These are phyloP conservation scores for Lachnellula arida DNA, from an alignment of 2,329 filamentous ascomycete species.

Conservation along the genomic window DNA sequence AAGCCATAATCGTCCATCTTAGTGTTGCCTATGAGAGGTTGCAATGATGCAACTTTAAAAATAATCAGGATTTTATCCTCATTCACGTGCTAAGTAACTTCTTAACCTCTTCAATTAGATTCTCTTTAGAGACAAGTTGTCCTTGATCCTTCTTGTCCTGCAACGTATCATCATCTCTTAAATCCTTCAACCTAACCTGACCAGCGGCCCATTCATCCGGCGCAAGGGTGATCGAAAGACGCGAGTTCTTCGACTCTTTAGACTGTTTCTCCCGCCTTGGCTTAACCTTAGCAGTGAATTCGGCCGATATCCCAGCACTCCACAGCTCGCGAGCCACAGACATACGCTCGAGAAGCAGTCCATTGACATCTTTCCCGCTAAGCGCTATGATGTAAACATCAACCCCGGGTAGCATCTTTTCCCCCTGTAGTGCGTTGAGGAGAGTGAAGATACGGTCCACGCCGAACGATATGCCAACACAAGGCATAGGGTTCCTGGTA, in stretches of 20 bases:
- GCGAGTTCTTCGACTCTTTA: constrained; percentile 80
- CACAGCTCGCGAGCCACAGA: constrained; percentile 67
- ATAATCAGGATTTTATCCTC: too few relatives aligned
- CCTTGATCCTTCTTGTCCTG: constrained; percentile 82
- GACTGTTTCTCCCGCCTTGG: constrained; percentile 83
- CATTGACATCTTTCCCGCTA: constrained; percentile 30
- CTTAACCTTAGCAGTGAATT: constrained; percentile 86
- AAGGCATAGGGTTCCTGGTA: constrained; percentile 74
- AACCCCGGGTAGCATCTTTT: constrained; percentile 55
- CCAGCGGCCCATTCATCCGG: constrained; percentile 79
- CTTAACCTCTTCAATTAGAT: constrained; percentile 59
- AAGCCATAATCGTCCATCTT: too few relatives aligned
- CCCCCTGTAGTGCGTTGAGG: constrained; percentile 4
- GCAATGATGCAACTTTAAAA: too few relatives aligned
- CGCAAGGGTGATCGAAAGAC: constrained; percentile 80
- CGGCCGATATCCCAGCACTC: constrained; percentile 82
- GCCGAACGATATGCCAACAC: constrained; percentile 83
- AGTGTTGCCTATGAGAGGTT: too few relatives aligned
- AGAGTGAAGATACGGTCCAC: constrained; percentile 83
- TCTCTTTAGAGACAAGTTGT: constrained; percentile 58
- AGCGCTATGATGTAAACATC: constrained; percentile 79
- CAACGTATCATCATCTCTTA: constrained; percentile 61
- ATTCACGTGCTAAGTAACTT: neutral
- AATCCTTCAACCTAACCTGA: constrained; percentile 79
- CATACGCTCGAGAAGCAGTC: constrained; percentile 77